Evolutionary conservation across 768 basidiomycete species (phyloP), one percentile per base, ranked within the genome.

Genomic region (Termitomyces sp.): DNA sequence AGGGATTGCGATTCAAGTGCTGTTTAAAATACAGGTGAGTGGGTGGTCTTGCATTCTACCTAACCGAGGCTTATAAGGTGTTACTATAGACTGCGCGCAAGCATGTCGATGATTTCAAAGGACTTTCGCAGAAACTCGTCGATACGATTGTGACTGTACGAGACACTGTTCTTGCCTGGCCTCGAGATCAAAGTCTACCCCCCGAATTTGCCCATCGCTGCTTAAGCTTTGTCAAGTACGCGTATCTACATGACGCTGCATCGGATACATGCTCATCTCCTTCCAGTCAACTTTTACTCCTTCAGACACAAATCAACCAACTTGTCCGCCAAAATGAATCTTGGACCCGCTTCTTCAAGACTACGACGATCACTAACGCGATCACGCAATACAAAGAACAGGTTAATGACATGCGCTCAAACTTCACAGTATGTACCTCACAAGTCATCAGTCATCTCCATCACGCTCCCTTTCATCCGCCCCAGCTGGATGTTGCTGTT

Each of bases 61-160:
- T 16, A 13, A 18, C 37, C 12, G 34, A 13, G 4, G 20, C 27
- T 9, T 2, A 14, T 1, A 43, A 22, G 22, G 5, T 27, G 5
- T 10, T 20, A 37, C 2, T 26, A 22, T n/a, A 55, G 54, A 55
- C 44, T 37, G 44, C 36, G 16, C 55, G 37, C 26, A 39, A 40
- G 22, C 32, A 49, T 18, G 47, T 26, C 7, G 55, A 56, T 24
- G 55, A 56, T n/a, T 56, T 56, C 20, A n/a, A 18, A 22, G 55
- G 32, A 3, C 30, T 56, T 4, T 42, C 39, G 4, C 16, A n/a
- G 14, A 56, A 56, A 18, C 47, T 56, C 0, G 39, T 56, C 0
- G 30, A 56, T 4, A 26, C 40, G 1, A 42, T 56, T 16, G 6
- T 26, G 4, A 56, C 47, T 16, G 20, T 56, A 5, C 39, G 46